Evolutionary conservation across 202 grass and related monocot genomes (phyloP).

Genomic region (Miscanthus sacchariflorus): DNA sequence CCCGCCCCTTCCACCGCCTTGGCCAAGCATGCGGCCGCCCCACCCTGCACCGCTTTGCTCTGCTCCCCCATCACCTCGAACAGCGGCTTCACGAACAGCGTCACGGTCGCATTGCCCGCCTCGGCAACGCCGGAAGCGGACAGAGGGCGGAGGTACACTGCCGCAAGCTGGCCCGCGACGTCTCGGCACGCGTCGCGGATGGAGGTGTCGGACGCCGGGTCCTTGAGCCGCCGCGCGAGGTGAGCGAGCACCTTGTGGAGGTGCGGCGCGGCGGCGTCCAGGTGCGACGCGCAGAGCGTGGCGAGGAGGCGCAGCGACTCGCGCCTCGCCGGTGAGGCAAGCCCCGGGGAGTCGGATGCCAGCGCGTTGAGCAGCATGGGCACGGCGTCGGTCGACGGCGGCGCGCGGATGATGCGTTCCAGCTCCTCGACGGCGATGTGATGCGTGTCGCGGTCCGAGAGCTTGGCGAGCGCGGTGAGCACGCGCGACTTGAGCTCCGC

Average conservation of each 20-base stretch:
- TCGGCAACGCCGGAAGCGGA: constrained; percentile 29
- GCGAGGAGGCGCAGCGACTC: constrained; percentile 78
- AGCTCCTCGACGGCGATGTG: constrained; percentile 95
- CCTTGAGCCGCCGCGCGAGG: constrained; percentile 78
- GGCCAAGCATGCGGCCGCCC: constrained; percentile 80
- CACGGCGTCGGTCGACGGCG: constrained; percentile 75
- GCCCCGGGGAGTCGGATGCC: constrained; percentile 58
- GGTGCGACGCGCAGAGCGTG: constrained; percentile 70
- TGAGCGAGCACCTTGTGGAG: constrained; percentile 80
- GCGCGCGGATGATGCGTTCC: constrained; percentile 79
- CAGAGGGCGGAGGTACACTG: constrained; percentile 68
- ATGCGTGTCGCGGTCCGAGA: constrained; percentile 95
- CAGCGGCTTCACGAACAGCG: constrained; percentile 83
- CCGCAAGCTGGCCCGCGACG: constrained; percentile 63
- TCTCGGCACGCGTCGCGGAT: constrained; percentile 89
- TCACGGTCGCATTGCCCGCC: constrained; percentile 59
- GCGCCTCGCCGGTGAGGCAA: constrained; percentile 59
- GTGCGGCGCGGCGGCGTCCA: constrained; percentile 64
- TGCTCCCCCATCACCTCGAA: constrained; percentile 96
- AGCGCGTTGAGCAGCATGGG: constrained; percentile 88
- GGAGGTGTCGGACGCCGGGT: constrained; percentile 78
- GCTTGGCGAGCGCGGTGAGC: constrained; percentile 79
- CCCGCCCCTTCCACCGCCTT: constrained; percentile 84
- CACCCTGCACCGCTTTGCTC: constrained; percentile 86
- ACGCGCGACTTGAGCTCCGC: constrained; percentile 90